Percentiles rank a stretch among this genome's conserved stretches.
phyloP scores from a whole-genome alignment of 768 basidiomycete genomes.

The Infundibulicybe gibba region DNA sequence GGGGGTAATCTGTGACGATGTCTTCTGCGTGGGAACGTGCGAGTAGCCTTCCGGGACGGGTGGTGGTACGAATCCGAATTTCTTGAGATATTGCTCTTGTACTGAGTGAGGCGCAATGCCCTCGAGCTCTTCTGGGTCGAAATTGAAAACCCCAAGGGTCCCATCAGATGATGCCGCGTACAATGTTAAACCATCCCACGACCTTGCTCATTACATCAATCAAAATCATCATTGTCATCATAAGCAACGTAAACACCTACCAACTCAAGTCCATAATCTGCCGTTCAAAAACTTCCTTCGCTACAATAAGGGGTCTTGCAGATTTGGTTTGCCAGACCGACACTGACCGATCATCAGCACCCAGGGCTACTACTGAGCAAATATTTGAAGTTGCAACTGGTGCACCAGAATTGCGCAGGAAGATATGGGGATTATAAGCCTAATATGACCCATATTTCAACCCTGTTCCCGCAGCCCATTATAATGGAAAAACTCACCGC shows the following conservation, averaged over 20 bases:
- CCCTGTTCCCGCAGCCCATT: background rate
- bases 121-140: constrained; percentile 76
- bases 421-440: constrained; percentile 94
- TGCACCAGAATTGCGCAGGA: constrained; percentile 68
- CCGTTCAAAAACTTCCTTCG: constrained; percentile 90
- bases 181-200: constrained; percentile 85
- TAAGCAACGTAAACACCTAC: constrained; percentile 53
- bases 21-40: constrained; percentile 32
- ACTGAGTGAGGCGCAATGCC: constrained; percentile 73
- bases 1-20: constrained; percentile 33
- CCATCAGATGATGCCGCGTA: constrained; percentile 97
- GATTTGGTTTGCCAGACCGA: constrained; percentile 97
- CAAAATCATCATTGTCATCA: constrained; percentile 1
- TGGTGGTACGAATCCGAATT: constrained; percentile 72
- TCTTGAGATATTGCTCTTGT: constrained; percentile 76
- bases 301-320: constrained; percentile 86
- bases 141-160: constrained; percentile 85
- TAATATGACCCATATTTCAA: constrained; percentile 19
- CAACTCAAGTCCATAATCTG: constrained; percentile 96
- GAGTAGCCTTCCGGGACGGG: constrained; percentile 72
- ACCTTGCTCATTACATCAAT: constrained; percentile 47
- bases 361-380: constrained; percentile 89
- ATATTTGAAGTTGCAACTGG: constrained; percentile 79
- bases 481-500: constrained; percentile 53
- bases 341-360: constrained; percentile 89